Conservation (phyloP, 441 rosid species). For the Macaranga tanarius region DNA sequence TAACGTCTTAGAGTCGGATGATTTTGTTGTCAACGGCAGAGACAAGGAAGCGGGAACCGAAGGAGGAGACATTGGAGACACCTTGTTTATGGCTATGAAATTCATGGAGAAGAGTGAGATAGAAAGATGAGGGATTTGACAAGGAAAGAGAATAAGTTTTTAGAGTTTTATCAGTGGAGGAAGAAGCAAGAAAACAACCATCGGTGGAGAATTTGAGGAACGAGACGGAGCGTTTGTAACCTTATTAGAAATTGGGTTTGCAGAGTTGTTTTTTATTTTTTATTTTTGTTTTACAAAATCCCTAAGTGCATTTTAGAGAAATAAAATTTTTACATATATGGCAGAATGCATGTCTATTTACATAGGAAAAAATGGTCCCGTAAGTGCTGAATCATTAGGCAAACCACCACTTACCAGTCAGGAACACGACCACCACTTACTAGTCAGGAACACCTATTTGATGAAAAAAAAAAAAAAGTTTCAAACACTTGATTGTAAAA, state of each 20-base stretch:
- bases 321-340: no score
- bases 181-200: conserved; percentile 78
- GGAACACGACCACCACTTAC: no score
- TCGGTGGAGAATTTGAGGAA: conserved; percentile 83
- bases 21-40: conserved; percentile 92
- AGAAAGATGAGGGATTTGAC: conserved; percentile 32
- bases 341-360: no score
- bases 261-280: no score
- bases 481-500: no score
- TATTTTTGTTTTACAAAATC: no score
- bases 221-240: conserved; percentile 65
- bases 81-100: conserved; percentile 76
- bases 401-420: no score
- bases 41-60: conserved; percentile 77
- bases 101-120: conserved; percentile 47
- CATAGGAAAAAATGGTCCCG: no score
- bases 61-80: conserved; percentile 80
- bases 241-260: conserved; percentile 68
- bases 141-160: conserved; percentile 57
- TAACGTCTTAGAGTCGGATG: conserved; percentile 83
- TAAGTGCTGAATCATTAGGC: no score
- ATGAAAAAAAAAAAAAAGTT: no score
- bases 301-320: no score
- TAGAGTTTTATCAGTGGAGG: conserved; percentile 83
- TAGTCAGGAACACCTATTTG: no score